phyloP scores from a whole-genome alignment of 2,329 filamentous ascomycete species.

The Lecanicillium sp. region DNA sequence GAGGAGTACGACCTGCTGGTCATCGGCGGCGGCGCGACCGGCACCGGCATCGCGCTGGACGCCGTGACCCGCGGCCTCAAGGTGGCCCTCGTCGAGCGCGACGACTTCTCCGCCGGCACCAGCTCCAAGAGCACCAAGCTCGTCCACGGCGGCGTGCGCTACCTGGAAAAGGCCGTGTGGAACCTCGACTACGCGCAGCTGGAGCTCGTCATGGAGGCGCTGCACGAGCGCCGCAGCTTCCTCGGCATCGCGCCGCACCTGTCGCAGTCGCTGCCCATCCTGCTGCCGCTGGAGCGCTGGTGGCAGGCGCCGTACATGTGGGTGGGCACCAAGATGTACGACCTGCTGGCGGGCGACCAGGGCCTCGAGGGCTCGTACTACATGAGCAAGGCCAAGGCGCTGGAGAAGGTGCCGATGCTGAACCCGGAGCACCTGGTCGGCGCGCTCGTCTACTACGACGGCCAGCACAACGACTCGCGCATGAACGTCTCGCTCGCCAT shows the following conservation, averaged over 20 bases:
- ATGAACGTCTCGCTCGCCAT: conserved; percentile 82
- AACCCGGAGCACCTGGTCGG: conserved; percentile 68
- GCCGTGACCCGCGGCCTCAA: conserved; percentile 72
- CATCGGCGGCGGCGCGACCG: conserved; percentile 74
- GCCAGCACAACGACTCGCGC: conserved; percentile 79
- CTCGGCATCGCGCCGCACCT: conserved; percentile 78
- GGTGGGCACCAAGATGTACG: conserved; percentile 69
- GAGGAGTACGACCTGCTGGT: conserved; percentile 70
- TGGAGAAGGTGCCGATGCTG: conserved; percentile 73
- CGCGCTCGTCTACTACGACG: conserved; percentile 80
- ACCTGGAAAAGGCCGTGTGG: conserved; percentile 81
- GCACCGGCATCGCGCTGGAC: conserved; percentile 74
- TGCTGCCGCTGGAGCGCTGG: conserved; percentile 77
- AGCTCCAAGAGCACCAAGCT: conserved; percentile 86
- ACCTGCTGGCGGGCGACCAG: conserved; percentile 73
- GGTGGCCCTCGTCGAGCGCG: conserved; percentile 74
- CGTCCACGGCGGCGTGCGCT: conserved; percentile 78
- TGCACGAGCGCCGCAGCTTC: conserved; percentile 78
- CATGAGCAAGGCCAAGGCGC: conserved; percentile 67
- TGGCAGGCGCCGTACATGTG: conserved; percentile 75
- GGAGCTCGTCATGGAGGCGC: conserved; percentile 71
- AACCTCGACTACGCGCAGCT: conserved; percentile 82
- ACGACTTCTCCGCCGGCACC: conserved; percentile 76
- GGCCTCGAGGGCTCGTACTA: conserved; percentile 82
- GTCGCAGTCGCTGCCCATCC: conserved; percentile 73